A percentile compares a stretch with the other conserved stretches of the same genome.
Evolutionary conservation across 129 eudicot genomes (phyloP).

Genomic region (Flaveria trinervia): DNA sequence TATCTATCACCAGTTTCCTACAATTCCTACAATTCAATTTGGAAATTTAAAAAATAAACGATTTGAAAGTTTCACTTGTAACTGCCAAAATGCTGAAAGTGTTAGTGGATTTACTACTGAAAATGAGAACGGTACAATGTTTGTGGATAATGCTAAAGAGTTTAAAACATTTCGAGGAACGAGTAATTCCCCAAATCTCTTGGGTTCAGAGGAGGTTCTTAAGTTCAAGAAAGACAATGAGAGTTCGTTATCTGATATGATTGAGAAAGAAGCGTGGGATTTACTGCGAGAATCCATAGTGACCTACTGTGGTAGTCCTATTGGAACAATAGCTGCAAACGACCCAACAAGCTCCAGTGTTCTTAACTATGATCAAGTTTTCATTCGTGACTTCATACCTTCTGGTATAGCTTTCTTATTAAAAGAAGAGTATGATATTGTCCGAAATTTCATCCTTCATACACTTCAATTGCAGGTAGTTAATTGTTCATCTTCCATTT

Average conservation of each 20-base stretch:
- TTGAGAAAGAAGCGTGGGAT: constrained; percentile 81
- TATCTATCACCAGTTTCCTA: constrained; percentile 21
- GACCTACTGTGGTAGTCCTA: constrained; percentile 62
- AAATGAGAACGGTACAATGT: constrained; percentile 51
- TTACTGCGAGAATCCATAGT: constrained; percentile 62
- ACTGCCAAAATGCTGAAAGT: constrained; percentile 56
- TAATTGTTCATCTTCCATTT: constrained; percentile 13
- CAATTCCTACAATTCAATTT: constrained; percentile 11
- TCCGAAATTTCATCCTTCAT: constrained; percentile 73
- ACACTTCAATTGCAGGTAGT: constrained; percentile 81
- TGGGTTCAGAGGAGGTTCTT: constrained; percentile 34
- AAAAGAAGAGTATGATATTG: constrained; percentile 80
- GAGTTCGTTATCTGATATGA: constrained; percentile 22
- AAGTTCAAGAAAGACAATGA: constrained; percentile 32
- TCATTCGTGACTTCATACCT: constrained; percentile 76
- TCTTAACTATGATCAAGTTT: constrained; percentile 78
- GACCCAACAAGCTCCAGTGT: constrained; percentile 56
- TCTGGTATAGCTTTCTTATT: constrained; percentile 73
- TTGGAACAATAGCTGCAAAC: constrained; percentile 77
- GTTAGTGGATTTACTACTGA: constrained; percentile 38
- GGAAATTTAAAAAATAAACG: constrained; percentile 11
- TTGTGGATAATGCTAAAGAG: constrained; percentile 40
- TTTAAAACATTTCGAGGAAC: constrained; percentile 35
- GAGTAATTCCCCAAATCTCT: constrained; percentile 37
- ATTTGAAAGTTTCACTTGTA: constrained; percentile 20